Conservation (phyloP, 345 rosid genomes). For the Melastoma malabathricum region DNA sequence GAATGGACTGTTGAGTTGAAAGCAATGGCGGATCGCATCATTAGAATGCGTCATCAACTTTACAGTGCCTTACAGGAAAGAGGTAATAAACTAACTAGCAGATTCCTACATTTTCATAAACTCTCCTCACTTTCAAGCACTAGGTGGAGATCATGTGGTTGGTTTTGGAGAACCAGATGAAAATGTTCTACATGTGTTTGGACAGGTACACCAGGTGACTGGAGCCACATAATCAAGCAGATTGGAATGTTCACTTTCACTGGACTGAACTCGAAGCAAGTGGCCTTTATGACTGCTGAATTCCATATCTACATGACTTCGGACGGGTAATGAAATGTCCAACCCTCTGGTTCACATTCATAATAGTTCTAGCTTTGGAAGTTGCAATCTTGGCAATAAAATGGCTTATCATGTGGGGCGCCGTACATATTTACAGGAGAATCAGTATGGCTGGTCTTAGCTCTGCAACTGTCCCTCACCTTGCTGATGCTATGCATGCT, state of each 20-base stretch:
- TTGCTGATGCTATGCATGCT: conserved; percentile 36
- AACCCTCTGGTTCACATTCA: background rate
- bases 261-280: conserved; percentile 30
- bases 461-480: conserved; percentile 22
- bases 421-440: conserved; percentile 22
- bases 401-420: too few relatives aligned
- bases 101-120: fast-evolving
- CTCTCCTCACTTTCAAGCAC: too few relatives aligned
- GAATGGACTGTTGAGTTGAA: conserved; percentile 37
- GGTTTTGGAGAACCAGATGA: too few relatives aligned
- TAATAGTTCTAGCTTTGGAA: too few relatives aligned
- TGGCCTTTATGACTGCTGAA: conserved; percentile 30
- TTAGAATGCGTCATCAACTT: conserved; percentile 26
- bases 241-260: conserved; percentile 40
- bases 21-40: conserved; percentile 29
- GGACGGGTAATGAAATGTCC: conserved; percentile 25
- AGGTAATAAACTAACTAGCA: conserved; percentile 14
- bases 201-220: conserved; percentile 46
- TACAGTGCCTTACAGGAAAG: conserved; percentile 24
- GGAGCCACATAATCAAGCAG: conserved; percentile 43
- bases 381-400: too few relatives aligned
- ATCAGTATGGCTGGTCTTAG: conserved; percentile 47
- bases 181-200: background rate
- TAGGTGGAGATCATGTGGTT: too few relatives aligned
- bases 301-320: conserved; percentile 48